Evolutionary conservation across 2,329 filamentous ascomycete genomes (phyloP).

Genomic region (Raffaelea arxii): DNA sequence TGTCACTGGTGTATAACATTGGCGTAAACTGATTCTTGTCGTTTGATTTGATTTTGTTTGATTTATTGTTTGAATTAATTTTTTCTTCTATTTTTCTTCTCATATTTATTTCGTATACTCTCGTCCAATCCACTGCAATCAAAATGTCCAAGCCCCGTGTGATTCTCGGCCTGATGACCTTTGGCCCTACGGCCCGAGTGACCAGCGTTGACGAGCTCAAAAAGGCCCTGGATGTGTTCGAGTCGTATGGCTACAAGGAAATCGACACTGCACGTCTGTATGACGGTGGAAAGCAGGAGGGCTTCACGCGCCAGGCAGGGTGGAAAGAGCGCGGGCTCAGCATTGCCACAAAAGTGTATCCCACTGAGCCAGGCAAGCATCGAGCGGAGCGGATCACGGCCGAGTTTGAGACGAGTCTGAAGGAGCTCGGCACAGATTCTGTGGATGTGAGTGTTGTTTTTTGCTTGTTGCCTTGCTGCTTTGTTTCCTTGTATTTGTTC

Average conservation of each 20-base stretch:
- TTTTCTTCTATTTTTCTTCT: too few relatives aligned
- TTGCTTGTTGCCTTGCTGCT: too few relatives aligned
- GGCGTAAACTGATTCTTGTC: too few relatives aligned
- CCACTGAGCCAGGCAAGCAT: conserved; percentile 47
- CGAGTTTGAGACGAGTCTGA: conserved; percentile 55
- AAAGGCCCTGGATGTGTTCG: conserved; percentile 63
- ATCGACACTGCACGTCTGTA: conserved; percentile 77
- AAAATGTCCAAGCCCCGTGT: conserved; percentile 21
- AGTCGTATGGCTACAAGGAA: conserved; percentile 72
- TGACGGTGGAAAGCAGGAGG: conserved; percentile 63
- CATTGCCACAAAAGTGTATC: conserved; percentile 73
- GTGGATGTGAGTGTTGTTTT: conserved; percentile 59
- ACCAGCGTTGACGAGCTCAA: conserved; percentile 59
- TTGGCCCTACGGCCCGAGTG: conserved; percentile 69
- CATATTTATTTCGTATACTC: too few relatives aligned
- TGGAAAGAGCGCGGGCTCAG: conserved; percentile 74
- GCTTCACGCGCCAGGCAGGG: conserved; percentile 60
- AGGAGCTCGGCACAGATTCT: conserved; percentile 59
- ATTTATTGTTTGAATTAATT: too few relatives aligned
- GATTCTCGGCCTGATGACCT: conserved; percentile 82
- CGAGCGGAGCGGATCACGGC: conserved; percentile 50
- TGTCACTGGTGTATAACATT: too few relatives aligned
- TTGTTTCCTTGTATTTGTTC: too few relatives aligned
- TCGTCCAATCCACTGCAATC: too few relatives aligned
- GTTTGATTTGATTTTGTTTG: too few relatives aligned